These are phyloP conservation scores for Wolfiporia cocos DNA, from an alignment of 1,284 basidiomycete species.

Conservation along the genomic window DNA sequence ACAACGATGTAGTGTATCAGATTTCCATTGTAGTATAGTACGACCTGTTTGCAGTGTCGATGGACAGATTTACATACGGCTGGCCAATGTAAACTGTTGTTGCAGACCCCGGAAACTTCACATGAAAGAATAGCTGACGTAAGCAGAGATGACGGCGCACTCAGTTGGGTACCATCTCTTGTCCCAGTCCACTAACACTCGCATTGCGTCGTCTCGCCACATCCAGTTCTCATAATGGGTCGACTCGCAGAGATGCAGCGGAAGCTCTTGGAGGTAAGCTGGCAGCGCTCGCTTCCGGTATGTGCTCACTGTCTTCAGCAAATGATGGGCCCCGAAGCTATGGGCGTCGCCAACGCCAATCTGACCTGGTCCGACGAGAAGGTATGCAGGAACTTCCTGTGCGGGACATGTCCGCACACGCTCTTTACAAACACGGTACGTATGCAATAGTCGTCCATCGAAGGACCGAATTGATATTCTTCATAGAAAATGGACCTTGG, in stretches of 20 bases:
- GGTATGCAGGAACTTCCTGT: constrained; percentile 98
- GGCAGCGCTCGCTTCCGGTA: not conserved
- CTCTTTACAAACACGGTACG: constrained; percentile 97
- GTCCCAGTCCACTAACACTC: no score
- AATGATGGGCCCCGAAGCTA: constrained; percentile 99
- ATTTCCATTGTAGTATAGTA: no score
- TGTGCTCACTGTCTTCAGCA: no score
- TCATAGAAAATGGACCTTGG: constrained; percentile 98
- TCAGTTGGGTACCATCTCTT: no score
- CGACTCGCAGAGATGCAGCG: constrained; percentile 88
- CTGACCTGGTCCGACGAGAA: constrained; percentile 95
- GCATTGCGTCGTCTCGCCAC: no score
- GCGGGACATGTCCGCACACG: constrained; percentile 96
- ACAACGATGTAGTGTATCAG: no score
- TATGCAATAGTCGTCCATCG: constrained; percentile 11
- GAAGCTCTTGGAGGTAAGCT: constrained; percentile 80
- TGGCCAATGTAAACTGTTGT: no score
- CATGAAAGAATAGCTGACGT: no score
- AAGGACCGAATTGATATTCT: not conserved
- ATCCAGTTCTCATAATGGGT: constrained; percentile 72
- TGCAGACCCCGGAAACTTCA: no score
- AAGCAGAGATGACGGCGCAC: no score
- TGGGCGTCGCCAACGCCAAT: constrained; percentile 91
- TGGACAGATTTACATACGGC: no score
- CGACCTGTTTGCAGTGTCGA: no score